Evolutionary conservation across 768 basidiomycete genomes (phyloP).

Genomic region (Rhizopogon vinicolor): DNA sequence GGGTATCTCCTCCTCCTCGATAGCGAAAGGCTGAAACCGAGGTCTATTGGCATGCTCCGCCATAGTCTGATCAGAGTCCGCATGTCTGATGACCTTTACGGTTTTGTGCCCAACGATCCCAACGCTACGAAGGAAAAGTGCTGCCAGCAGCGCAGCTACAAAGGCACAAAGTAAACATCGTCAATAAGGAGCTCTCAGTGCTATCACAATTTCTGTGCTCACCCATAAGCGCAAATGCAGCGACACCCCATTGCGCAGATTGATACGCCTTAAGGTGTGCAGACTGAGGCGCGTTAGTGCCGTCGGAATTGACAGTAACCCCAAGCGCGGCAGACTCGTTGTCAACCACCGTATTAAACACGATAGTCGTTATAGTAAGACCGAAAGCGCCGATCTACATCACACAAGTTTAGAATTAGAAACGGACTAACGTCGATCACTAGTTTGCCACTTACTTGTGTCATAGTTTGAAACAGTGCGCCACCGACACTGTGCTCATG

Average conservation of each 20-base stretch:
- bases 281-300: conserved; percentile 24
- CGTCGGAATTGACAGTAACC: conserved; percentile 23
- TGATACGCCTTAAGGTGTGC: conserved; percentile 52
- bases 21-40: too few species aligned
- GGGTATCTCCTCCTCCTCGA: too few species aligned
- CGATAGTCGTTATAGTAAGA: conserved; percentile 67
- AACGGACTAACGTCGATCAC: neutral
- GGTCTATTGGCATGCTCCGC: neutral
- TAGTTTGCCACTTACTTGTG: conserved; percentile 40
- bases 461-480: conserved; percentile 76
- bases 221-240: conserved; percentile 62
- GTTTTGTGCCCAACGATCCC: conserved; percentile 35
- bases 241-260: conserved; percentile 60
- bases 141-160: conserved; percentile 27
- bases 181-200: neutral
- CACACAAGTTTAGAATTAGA: neutral
- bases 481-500: conserved; percentile 76
- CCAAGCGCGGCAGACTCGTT: conserved; percentile 27
- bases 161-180: neutral
- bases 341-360: conserved; percentile 52
- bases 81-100: neutral
- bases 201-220: conserved; percentile 10
- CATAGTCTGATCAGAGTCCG: conserved; percentile 19
- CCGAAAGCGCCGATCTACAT: conserved; percentile 65
- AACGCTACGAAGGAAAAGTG: conserved; percentile 34